Percentiles rank a stretch among this genome's conserved stretches.
Evolutionary conservation across 441 rosid species (phyloP).

Genomic region (Sinapis alba): DNA sequence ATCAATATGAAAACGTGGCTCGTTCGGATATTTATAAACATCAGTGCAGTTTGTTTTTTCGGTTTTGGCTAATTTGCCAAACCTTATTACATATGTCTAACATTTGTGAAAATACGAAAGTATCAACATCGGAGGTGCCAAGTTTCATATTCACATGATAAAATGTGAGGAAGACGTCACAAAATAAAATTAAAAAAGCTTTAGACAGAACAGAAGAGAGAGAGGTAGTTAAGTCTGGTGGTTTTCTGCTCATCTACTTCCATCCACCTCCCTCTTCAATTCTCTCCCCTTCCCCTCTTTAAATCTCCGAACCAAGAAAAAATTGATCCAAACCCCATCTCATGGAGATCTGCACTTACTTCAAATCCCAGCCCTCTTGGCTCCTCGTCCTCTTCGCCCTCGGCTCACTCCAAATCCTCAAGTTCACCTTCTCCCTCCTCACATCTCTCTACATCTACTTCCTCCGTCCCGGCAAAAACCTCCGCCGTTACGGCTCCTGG

Average conservation of each 20-base stretch:
- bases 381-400: conserved; percentile 52
- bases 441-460: conserved; percentile 77
- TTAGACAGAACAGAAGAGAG: not conserved
- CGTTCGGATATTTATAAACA: too few relatives aligned
- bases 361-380: conserved; percentile 73
- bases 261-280: not conserved
- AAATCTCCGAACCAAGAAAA: too few relatives aligned
- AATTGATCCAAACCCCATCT: not conserved
- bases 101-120: too few relatives aligned
- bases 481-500: conserved; percentile 91
- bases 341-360: conserved; percentile 65
- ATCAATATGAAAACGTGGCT: too few relatives aligned
- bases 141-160: not conserved
- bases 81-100: too few relatives aligned
- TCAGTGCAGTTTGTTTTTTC: too few relatives aligned
- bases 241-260: conserved; percentile 1
- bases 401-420: conserved; percentile 61
- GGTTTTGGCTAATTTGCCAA: too few relatives aligned
- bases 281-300: not conserved
- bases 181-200: not conserved
- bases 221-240: not conserved
- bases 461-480: conserved; percentile 78
- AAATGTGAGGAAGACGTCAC: not conserved
- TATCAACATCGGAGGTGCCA: not conserved
- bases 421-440: conserved; percentile 44